Evolutionary conservation across 164 flowering plant species (phyloP), one percentile per base, ranked within the genome.

Genomic region (Nymphaea thermarum): DNA sequence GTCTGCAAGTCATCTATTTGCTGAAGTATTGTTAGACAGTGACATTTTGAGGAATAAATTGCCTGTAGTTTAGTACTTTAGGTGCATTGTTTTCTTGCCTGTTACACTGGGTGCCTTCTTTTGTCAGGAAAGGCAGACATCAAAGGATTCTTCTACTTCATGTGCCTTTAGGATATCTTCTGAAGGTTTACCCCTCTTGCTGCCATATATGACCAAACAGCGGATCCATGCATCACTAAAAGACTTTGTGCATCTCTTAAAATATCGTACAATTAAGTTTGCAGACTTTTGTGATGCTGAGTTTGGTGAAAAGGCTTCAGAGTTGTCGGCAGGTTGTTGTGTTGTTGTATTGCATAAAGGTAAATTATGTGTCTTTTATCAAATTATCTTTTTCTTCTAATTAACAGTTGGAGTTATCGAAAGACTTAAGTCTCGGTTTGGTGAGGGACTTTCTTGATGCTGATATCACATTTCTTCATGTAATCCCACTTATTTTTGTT

Each of bases 151-250:
- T 18, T 64, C 83, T 6, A 75, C 90, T 1, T 78, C 80, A n/a
- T 91, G 98, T 77, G 18, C 78, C 53, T 95, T 86, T 72, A 80
- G 98, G 43, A 88, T 95, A 82, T 90, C 99, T 14, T 95, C 99
- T 1, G 99, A 95, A 80, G 99, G 96, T 73, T 77, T 95, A 80
- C 96, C 98, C 4, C 67, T 91, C 78, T 83, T 95, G 68, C 89
- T 95, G 68, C 96, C 99, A n/a, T 79, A 84, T 77, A 83, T 95
- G 67, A 86, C 86, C 68, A 90, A 88, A 69, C 98, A 95, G 80
- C 82, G 91, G 47, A 72, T 87, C 14, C 65, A 64, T 63, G 91
- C 91, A 59, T 77, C 91, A 36, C 65, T 74, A 2, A 72, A 77
- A 3, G 97, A 91, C 71, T 92, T 95, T 80, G 84, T 86, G 83